A percentile compares a stretch with the other conserved stretches of the same genome.
Conservation (phyloP, 1,284 basidiomycete genomes). For the Cutaneotrichosporon arboriforme region DNA sequence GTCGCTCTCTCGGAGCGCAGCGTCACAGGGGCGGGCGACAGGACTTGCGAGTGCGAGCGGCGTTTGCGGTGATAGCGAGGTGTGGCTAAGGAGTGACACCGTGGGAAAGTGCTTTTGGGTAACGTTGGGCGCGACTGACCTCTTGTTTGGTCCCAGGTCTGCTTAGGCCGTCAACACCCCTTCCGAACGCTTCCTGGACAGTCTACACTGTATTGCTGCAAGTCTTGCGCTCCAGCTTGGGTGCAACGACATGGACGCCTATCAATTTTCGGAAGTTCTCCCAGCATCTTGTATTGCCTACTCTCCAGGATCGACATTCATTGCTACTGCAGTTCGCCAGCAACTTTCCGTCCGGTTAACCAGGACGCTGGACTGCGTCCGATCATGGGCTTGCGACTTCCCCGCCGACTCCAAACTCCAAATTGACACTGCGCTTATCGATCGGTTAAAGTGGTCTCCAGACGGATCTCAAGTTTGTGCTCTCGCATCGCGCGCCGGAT, state of each 20-base stretch:
- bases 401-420: not conserved
- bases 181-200: too few species aligned
- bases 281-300: conserved; percentile 26
- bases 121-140: too few species aligned
- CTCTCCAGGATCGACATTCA: conserved; percentile 46
- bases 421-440: conserved; percentile 49
- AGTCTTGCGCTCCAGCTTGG: not conserved
- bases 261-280: conserved; percentile 41
- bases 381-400: conserved; percentile 32
- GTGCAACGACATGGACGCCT: conserved; percentile 25
- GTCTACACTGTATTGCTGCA: too few species aligned
- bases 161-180: too few species aligned
- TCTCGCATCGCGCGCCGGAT: conserved; percentile 59
- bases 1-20: too few species aligned
- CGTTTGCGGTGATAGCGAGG: not conserved
- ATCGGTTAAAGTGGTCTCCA: conserved; percentile 71
- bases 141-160: too few species aligned
- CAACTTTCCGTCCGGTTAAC: conserved; percentile 42
- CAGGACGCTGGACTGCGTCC: conserved; percentile 36
- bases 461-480: conserved; percentile 76
- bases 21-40: too few species aligned
- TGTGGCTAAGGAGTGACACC: not conserved
- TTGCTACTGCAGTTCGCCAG: conserved; percentile 33
- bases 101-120: not conserved
- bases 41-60: not conserved